Base-by-base conservation (phyloP, 2,329 filamentous ascomycete genomes). In the Fusarium avenaceum region DNA sequence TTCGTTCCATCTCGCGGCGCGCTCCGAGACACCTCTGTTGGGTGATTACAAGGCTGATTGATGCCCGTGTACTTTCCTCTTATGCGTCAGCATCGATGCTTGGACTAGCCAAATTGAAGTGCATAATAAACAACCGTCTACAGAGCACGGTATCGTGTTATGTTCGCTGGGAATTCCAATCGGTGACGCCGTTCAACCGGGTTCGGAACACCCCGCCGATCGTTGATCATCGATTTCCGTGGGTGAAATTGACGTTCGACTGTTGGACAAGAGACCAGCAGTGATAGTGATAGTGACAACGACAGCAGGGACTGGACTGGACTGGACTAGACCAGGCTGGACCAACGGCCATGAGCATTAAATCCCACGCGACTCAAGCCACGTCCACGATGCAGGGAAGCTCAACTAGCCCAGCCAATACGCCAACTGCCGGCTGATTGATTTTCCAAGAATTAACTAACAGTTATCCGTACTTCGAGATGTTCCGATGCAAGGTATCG, bases 111-210 rank as follows among this genome's bases (percentile, higher is more conserved):
- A 61, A 69, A 35, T 35, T 35, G 33, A 30, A 30, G 10, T 30
- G 26, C 28, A 30, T 30, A 30, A 10, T 11, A 30, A 30, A 44
- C 48, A 50, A 40, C 13, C 6, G 35, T 19, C 20, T 32, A 38
- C 42, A 24, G 24, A 24, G 4, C 7, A 7, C 24, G 35, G 17
- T n/a, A 38, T 38, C 35, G 17, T 19, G 30, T 33, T 33, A 33
- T 33, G 10, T 10, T 33, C 30, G 30, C 14, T 33, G 17, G 9
- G 19, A n/a, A 38, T 44, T 32, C 54, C 57, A 72, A 70, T 70
- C 71, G 71, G 71, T 53, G 58, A 69, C 54, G 69, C 71, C 71
- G 71, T 57, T 58, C 49, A 57, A 38, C 57, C 62, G 54, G 65
- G 42, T 44, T 69, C 65, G 66, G 66, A 51, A 60, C 57, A 70